Percentiles rank a stretch among this genome's conserved stretches.
These are phyloP conservation scores for Amoebophrya sp. DNA, from an alignment of 169 alveolate species.

Conservation along the genomic window DNA sequence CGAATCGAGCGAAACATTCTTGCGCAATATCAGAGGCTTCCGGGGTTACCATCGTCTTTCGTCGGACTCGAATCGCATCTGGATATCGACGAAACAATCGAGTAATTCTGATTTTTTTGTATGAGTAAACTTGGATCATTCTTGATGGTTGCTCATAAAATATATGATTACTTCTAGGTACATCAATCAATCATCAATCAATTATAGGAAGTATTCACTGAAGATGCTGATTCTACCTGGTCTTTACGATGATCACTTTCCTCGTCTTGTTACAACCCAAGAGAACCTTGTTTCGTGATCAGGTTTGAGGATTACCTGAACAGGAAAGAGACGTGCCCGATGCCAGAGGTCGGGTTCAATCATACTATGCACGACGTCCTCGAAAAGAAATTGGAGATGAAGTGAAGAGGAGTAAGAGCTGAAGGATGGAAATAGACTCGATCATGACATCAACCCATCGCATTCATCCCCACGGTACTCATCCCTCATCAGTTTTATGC, in stretches of 20 bases:
- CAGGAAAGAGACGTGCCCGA: not conserved
- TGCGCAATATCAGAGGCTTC: not conserved
- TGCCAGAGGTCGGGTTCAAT: not conserved
- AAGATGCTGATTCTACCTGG: not conserved
- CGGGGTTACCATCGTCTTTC: not conserved
- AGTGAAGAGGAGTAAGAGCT: no score
- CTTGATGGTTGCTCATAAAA: not conserved
- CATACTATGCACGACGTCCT: slow-evolving; percentile 5
- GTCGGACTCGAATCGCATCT: slow-evolving; percentile 7
- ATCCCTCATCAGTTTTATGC: no score
- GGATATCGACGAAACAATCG: not conserved
- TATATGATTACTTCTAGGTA: no score
- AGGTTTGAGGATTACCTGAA: slow-evolving; percentile 7
- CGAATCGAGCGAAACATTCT: not conserved
- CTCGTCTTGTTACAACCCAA: not conserved
- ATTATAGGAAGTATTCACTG: not conserved
- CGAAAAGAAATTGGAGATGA: not conserved
- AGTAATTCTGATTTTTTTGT: not conserved
- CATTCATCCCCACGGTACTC: no score
- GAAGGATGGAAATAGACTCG: no score
- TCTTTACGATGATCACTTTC: not conserved
- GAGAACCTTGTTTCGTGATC: not conserved
- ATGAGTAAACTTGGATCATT: not conserved
- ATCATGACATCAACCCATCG: no score
- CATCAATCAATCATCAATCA: no score